Conservation (phyloP, 2,329 filamentous ascomycete species). For the Trichoderma koningiopsis region DNA sequence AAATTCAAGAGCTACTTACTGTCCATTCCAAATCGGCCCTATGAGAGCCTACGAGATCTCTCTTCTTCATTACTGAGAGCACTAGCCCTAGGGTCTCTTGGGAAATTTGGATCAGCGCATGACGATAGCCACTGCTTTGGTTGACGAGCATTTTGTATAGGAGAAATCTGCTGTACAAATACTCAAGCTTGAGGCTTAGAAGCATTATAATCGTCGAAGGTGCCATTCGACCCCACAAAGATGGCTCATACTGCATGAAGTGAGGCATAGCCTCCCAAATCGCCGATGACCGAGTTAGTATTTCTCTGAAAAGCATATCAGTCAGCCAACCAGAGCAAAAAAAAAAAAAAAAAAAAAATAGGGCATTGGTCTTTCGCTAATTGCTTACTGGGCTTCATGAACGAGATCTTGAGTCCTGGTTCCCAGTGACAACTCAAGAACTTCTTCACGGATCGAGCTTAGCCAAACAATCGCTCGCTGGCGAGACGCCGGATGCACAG, state of each 20-base stretch:
- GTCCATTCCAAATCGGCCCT: no score
- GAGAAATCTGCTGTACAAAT: slow-evolving; percentile 1
- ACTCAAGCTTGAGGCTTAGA: slow-evolving; percentile 3
- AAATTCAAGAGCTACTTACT: background rate
- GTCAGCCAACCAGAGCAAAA: no score
- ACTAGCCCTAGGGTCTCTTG: no score
- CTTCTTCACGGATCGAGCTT: slow-evolving; percentile 8
- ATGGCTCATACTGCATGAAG: no score
- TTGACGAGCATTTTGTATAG: background rate
- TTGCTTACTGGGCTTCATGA: background rate
- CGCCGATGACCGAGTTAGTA: no score
- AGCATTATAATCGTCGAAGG: slow-evolving; percentile 1
- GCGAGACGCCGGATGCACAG: background rate
- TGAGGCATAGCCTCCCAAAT: no score
- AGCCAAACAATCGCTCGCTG: background rate
- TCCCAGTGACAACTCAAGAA: slow-evolving; percentile 6
- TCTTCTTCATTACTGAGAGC: no score
- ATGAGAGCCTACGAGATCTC: no score
- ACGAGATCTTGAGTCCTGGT: background rate
- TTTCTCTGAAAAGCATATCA: no score
- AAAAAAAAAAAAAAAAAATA: no score
- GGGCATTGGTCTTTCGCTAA: no score
- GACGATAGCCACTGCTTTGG: background rate
- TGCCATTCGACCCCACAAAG: background rate
- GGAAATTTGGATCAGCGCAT: no score